Percentiles rank a stretch among this genome's conserved stretches.
phyloP scores from a whole-genome alignment of 495 filamentous ascomycete species.

The Tuber microsphaerosporum region DNA sequence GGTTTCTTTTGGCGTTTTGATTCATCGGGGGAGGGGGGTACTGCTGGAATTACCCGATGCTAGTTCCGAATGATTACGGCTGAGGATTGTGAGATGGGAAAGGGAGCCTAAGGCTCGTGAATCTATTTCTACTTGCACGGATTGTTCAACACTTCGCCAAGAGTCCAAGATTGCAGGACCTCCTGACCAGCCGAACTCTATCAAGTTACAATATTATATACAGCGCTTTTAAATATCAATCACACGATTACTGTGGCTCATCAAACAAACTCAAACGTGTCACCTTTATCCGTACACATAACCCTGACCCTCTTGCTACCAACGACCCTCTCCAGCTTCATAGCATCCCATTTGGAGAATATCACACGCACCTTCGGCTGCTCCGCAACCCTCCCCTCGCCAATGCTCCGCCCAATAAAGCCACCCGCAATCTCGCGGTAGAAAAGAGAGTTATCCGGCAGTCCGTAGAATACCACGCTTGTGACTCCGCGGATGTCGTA shows the following conservation, averaged over 20 bases:
- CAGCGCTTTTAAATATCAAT: neutral
- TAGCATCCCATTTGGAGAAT: conserved; percentile 80
- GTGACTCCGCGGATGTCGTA: conserved; percentile 72
- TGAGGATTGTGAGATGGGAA: neutral
- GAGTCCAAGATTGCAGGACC: neutral
- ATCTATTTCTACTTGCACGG: neutral
- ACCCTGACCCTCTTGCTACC: conserved; percentile 69
- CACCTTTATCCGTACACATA: conserved; percentile 66
- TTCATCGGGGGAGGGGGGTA: neutral
- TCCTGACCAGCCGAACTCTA: neutral
- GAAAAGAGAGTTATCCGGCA: conserved; percentile 83
- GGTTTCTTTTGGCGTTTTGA: neutral
- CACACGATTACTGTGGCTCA: conserved; percentile 1
- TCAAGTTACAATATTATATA: neutral
- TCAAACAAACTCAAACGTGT: conserved; percentile 80
- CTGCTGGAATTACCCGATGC: neutral
- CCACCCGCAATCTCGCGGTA: conserved; percentile 80
- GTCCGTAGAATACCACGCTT: conserved; percentile 71
- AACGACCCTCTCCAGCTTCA: conserved; percentile 83
- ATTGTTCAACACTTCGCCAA: neutral
- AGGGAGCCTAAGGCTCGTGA: neutral
- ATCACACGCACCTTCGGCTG: conserved; percentile 55
- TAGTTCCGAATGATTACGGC: neutral
- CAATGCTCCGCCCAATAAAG: conserved; percentile 54
- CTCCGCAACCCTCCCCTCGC: conserved; percentile 48